These are phyloP conservation scores for Alisma plantagoaquatica DNA, from an alignment of 106 monocot genomes.

Conservation along the genomic window DNA sequence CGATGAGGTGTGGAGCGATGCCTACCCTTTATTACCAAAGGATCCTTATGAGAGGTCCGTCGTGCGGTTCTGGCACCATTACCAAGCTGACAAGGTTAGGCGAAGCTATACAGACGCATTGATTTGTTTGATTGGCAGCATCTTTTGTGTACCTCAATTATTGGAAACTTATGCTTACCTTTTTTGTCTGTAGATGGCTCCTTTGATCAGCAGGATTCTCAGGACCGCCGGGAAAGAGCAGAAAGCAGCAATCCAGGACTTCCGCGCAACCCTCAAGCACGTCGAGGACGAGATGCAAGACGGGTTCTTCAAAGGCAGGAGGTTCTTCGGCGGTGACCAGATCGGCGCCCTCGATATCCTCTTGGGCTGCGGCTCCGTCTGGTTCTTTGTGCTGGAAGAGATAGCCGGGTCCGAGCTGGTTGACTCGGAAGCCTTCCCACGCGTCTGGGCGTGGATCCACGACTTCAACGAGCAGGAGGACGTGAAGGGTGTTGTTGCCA, in stretches of 20 bases:
- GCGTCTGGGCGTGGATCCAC: slow-evolving; percentile 1
- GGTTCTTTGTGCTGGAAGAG: slow-evolving; percentile 1
- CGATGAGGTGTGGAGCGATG: slow-evolving; percentile 6
- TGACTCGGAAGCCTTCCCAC: slow-evolving; percentile 2
- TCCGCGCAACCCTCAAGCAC: neutral
- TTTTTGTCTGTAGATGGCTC: slow-evolving; percentile 4
- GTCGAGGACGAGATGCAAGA: slow-evolving; percentile 5
- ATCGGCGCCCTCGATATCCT: neutral
- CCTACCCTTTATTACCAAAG: neutral
- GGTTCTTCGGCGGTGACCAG: too few relatives aligned
- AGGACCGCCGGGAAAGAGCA: slow-evolving; percentile 5
- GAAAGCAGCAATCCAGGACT: slow-evolving; percentile 2
- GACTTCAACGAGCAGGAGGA: slow-evolving; percentile 1
- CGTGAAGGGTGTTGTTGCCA: slow-evolving; percentile 6
- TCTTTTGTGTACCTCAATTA: neutral
- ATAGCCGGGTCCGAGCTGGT: slow-evolving; percentile 6
- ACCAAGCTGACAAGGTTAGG: slow-evolving; percentile 4
- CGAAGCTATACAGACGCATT: neutral
- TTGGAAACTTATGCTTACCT: neutral
- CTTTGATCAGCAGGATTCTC: neutral
- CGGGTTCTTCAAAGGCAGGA: neutral
- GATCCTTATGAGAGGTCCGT: slow-evolving; percentile 4
- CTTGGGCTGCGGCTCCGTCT: slow-evolving; percentile 7
- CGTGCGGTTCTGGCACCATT: slow-evolving; percentile 6
- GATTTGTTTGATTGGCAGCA: neutral